These are phyloP conservation scores for Fusarium secorum DNA, from an alignment of 2,329 filamentous ascomycete genomes.

Conservation along the genomic window DNA sequence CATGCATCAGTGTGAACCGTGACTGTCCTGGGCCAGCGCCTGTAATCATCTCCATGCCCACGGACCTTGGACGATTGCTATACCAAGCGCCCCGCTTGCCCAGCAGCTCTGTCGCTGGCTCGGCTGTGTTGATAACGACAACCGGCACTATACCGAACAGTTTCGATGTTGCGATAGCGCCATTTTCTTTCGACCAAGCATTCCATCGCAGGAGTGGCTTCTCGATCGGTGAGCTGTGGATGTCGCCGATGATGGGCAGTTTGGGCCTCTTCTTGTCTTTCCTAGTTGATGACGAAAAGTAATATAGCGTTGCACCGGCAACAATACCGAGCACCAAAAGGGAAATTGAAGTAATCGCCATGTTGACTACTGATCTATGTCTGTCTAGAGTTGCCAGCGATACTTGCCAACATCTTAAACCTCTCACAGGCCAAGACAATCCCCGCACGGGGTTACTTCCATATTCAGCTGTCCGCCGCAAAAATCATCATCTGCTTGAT, in stretches of 20 bases:
- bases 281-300: neutral
- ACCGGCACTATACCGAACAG: neutral
- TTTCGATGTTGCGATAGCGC: neutral
- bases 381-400: neutral
- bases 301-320: neutral
- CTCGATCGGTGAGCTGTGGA: neutral
- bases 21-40: neutral
- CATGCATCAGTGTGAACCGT: neutral
- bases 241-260: neutral
- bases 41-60: neutral
- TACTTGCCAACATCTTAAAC: neutral
- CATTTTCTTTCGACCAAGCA: neutral
- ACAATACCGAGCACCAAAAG: neutral
- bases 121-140: neutral
- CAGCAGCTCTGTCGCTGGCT: neutral
- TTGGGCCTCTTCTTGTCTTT: neutral
- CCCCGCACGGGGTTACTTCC: neutral
- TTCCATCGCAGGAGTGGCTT: neutral
- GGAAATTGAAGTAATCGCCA: neutral
- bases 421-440: neutral
- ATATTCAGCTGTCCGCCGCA: neutral
- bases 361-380: neutral
- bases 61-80: neutral
- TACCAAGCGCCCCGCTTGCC: neutral
- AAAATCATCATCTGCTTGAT: neutral